Conservation (phyloP, 768 basidiomycete species). For the Suillus decipiens region DNA sequence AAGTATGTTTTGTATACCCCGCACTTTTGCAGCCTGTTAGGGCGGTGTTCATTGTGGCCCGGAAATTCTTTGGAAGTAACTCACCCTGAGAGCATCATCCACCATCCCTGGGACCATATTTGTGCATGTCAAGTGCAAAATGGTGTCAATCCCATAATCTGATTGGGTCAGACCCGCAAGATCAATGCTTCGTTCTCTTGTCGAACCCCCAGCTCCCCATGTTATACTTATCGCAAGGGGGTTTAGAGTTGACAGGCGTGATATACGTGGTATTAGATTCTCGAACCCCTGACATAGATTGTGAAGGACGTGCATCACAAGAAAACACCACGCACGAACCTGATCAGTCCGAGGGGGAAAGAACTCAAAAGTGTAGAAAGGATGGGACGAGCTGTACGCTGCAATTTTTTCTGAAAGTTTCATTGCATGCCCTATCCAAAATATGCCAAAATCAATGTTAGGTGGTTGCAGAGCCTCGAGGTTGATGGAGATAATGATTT, state of each 20-base stretch:
- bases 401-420: conserved; percentile 74
- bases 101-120: conserved; percentile 92
- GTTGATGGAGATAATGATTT: background rate
- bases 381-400: conserved; percentile 42
- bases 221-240: conserved; percentile 91
- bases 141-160: conserved; percentile 78
- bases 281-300: conserved; percentile 69
- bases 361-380: conserved; percentile 95
- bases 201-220: conserved; percentile 97
- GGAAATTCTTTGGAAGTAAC: conserved; percentile 19
- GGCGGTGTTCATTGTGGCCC: conserved; percentile 13
- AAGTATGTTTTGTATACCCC: conserved; percentile 86
- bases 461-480: conserved; percentile 6
- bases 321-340: conserved; percentile 39
- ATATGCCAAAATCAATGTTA: conserved; percentile 6
- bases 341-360: conserved; percentile 95
- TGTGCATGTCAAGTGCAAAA: conserved; percentile 95
- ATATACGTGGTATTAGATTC: conserved; percentile 87
- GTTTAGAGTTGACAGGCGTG: conserved; percentile 71
- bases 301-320: conserved; percentile 7
- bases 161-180: conserved; percentile 77
- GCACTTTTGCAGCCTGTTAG: conserved; percentile 70
- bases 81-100: conserved; percentile 80
- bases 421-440: conserved; percentile 41
- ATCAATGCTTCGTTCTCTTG: conserved; percentile 84